Conservation (phyloP, 1,284 basidiomycete species). For the Mrakiaceae sp. region DNA sequence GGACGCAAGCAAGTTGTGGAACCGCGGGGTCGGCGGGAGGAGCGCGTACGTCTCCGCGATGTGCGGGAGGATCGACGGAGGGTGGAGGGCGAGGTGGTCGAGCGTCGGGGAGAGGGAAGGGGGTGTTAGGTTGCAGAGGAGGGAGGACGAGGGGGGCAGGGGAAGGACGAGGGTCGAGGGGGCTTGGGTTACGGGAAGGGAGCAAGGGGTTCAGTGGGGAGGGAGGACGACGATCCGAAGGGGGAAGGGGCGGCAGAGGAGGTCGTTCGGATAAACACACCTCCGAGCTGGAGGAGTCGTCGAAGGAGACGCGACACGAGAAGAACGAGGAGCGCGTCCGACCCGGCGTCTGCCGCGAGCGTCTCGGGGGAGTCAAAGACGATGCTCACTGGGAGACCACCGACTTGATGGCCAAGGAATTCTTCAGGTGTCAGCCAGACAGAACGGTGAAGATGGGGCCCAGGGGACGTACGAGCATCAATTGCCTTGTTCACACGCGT, state of each 20-base stretch:
- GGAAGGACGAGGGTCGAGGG: constrained; percentile 58
- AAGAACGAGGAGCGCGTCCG: constrained; percentile 2
- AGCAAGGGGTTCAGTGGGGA: not conserved
- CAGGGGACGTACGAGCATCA: not conserved
- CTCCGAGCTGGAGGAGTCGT: constrained; percentile 22
- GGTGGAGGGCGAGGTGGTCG: constrained; percentile 53
- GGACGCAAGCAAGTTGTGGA: constrained; percentile 25
- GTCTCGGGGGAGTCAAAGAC: constrained; percentile 1
- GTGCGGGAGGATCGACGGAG: constrained; percentile 50
- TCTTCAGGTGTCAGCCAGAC: not conserved
- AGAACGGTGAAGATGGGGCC: not conserved
- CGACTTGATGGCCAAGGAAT: not conserved
- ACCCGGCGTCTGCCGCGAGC: constrained; percentile 5
- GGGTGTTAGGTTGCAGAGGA: constrained; percentile 42
- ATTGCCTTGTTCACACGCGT: constrained; percentile 21
- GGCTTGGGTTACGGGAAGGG: constrained; percentile 31
- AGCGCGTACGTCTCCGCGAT: constrained; percentile 55
- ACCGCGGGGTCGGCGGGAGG: constrained; percentile 42
- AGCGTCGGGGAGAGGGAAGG: constrained; percentile 56
- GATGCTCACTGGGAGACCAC: not conserved
- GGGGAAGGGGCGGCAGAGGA: not conserved
- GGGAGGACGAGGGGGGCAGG: constrained; percentile 42
- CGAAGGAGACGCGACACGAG: constrained; percentile 12
- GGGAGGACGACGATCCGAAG: not conserved
- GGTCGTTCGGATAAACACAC: not conserved